Percentiles rank a stretch among this genome's conserved stretches.
Conservation (phyloP, 2,329 filamentous ascomycete genomes). For the Chaetomiaceae sp. region DNA sequence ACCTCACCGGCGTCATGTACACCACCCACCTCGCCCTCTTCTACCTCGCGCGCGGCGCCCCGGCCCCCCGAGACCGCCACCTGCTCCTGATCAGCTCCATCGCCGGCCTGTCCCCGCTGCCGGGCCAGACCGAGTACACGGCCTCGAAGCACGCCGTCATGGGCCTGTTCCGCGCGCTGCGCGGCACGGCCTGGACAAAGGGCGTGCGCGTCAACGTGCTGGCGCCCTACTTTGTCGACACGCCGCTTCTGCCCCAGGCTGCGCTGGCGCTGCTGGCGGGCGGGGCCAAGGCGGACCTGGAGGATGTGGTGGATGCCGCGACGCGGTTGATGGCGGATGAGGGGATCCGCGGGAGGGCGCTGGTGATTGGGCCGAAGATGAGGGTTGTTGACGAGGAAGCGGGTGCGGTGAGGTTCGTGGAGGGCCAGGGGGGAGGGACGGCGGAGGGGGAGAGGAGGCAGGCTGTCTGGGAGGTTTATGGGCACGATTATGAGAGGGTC, state of each 20-base stretch:
- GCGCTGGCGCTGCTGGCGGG: constrained; percentile 54
- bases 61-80: constrained; percentile 45
- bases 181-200: constrained; percentile 42
- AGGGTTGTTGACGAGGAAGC: constrained; percentile 40
- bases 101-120: constrained; percentile 48
- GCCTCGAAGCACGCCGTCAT: constrained; percentile 63
- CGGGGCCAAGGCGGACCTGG: constrained; percentile 46
- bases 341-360: constrained; percentile 49
- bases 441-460: constrained; percentile 32
- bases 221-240: constrained; percentile 63
- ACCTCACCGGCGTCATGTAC: constrained; percentile 60
- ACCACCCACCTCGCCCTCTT: constrained; percentile 61
- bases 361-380: constrained; percentile 37
- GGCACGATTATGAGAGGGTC: constrained; percentile 27
- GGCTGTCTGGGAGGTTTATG: constrained; percentile 58
- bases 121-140: constrained; percentile 50
- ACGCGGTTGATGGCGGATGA: constrained; percentile 57
- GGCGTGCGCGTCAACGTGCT: constrained; percentile 61
- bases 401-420: constrained; percentile 25
- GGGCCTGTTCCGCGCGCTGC: constrained; percentile 58
- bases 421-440: constrained; percentile 10
- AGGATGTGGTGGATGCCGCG: constrained; percentile 60
- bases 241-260: constrained; percentile 48
- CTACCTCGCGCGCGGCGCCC: constrained; percentile 48
- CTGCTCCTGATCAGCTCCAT: constrained; percentile 60